Percentiles rank a stretch among this genome's conserved stretches.
Evolutionary conservation across 352 stramenopile genomes (phyloP).

Genomic region (Globisporangium nodosum): DNA sequence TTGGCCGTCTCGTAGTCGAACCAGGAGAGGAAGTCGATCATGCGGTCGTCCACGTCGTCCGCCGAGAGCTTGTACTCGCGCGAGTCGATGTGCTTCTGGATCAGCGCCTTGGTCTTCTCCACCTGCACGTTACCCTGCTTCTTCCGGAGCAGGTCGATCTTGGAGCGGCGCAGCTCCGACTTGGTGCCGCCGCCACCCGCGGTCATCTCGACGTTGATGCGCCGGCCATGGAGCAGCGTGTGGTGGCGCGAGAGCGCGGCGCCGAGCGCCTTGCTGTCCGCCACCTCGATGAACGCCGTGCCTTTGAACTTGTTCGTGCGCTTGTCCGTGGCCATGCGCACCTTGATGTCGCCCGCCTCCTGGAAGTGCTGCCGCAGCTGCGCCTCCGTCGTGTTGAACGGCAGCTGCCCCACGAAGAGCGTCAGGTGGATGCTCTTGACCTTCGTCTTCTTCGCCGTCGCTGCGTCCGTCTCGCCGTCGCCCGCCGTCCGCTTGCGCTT

Average conservation of each 20-base stretch:
- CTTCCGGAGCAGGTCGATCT: constrained; percentile 64
- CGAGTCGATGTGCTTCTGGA: constrained; percentile 77
- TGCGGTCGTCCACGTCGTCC: constrained; percentile 82
- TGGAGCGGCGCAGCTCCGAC: constrained; percentile 62
- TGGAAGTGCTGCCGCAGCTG: constrained; percentile 65
- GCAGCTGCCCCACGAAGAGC: constrained; percentile 79
- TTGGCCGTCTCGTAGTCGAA: constrained; percentile 89
- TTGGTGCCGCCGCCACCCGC: constrained; percentile 78
- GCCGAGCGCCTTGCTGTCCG: constrained; percentile 76
- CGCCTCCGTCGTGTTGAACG: constrained; percentile 63
- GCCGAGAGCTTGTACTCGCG: constrained; percentile 63
- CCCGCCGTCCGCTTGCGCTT: constrained; percentile 38
- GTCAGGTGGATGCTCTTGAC: constrained; percentile 81
- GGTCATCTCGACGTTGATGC: constrained; percentile 87
- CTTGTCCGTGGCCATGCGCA: constrained; percentile 85
- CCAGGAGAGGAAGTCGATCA: constrained; percentile 86
- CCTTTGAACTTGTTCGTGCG: constrained; percentile 79
- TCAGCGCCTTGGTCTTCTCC: constrained; percentile 73
- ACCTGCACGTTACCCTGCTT: constrained; percentile 83
- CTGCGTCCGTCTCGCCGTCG: constrained; percentile 10
- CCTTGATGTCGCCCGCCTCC: constrained; percentile 65
- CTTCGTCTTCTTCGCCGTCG: constrained; percentile 19
- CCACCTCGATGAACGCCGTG: constrained; percentile 83
- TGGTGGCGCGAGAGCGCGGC: constrained; percentile 76
- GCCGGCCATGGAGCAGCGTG: constrained; percentile 67